Evolutionary conservation across 1,284 basidiomycete genomes (phyloP), one percentile per base, ranked within the genome.

Genomic region (Rhodotorula sp.): DNA sequence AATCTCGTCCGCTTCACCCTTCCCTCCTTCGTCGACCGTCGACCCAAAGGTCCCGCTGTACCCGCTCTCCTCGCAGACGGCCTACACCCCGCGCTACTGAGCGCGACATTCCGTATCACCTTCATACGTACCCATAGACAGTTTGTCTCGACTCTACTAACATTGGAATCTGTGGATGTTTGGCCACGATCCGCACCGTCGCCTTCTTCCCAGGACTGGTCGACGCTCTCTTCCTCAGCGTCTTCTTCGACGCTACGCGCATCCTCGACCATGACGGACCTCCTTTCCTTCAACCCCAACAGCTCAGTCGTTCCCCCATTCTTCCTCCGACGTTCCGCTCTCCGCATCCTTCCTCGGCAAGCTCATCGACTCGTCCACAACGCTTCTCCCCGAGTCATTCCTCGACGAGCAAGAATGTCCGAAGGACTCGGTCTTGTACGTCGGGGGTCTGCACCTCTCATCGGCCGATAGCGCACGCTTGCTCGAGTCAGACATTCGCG

Each of bases 391-490:
- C 2, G 74, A 74, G 17, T 17, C 58, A 4, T 75, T 76, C 46
- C 62, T 77, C 32, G 76, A 77, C 58, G 62, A 56, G 46, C 76
- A 77, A 32, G 76, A 77, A 36, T 47, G 62, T 0, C 49, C 76
- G n/a, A 75, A 77, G 56, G 66, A 62, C 5, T 47, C 44, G 3
- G 39, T 62, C 19, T 34, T n/a, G n/a, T n/a, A n/a, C n/a, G n/a
- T n/a, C n/a, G 46, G 47, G 5, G 73, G 73, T 0, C 10, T 73
- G 11, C 32, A 29, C 4, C 46, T 29, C 0, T 74, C 39, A 44
- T 44, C 39, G 11, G n/a, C 39, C 39, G 13, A 10, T 15, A 44
- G 39, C 39, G 39, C 39, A 44, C 39, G 39, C 3, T 8, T 17
- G 39, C 39, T 44, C 39, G 39, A 44, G 13, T 6, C 39, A 13